Conservation (phyloP, 73 alveolate genomes). For the Paramecium primaurelia region DNA sequence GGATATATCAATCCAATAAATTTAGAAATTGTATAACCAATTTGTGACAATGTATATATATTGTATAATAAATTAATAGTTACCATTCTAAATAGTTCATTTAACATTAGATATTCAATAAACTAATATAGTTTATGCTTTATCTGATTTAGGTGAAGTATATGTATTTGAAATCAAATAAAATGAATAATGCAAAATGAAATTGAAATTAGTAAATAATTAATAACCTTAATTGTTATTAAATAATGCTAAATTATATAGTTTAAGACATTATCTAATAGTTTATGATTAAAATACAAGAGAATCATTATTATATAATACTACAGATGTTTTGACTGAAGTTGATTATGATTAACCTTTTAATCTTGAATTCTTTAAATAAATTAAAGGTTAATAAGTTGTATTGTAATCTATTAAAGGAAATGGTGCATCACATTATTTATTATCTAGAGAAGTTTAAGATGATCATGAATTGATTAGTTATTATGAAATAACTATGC, state of each 20-base stretch:
- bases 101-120: background rate
- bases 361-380: background rate
- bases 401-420: background rate
- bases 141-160: background rate
- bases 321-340: conserved; percentile 11
- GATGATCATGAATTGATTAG: background rate
- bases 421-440: conserved; percentile 11
- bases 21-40: background rate
- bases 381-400: background rate
- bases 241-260: background rate
- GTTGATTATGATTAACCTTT: background rate
- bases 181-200: conserved; percentile 31
- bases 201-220: background rate
- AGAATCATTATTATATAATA: background rate
- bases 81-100: background rate
- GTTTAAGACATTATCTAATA: conserved; percentile 7
- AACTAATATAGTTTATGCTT: background rate
- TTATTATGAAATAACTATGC: conserved; percentile 21
- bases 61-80: background rate
- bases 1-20: conserved; percentile 1
- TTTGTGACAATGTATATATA: conserved; percentile 1
- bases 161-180: conserved; percentile 20
- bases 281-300: background rate
- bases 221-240: background rate
- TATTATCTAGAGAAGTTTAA: background rate